A percentile compares a stretch with the other conserved stretches of the same genome.
Evolutionary conservation across 108 stramenopile genomes (phyloP).

Genomic region (Discostella pseudostelligera): DNA sequence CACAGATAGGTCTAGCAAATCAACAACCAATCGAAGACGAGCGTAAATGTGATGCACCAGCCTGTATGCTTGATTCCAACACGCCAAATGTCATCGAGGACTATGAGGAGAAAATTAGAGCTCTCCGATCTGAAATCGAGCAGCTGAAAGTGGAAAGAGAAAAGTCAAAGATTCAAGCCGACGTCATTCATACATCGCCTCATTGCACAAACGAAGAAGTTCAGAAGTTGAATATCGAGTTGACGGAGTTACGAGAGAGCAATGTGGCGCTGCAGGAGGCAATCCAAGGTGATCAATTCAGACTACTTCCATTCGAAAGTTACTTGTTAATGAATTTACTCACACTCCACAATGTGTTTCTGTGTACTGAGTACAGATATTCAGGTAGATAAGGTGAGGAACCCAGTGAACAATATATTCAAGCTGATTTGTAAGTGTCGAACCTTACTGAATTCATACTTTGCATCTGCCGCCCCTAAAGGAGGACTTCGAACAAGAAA

Average conservation of each 20-base stretch:
- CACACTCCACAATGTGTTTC: background rate
- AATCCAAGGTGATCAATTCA: conserved; percentile 17
- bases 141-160: background rate
- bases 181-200: background rate
- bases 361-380: background rate
- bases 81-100: background rate
- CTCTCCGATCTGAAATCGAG: conserved; percentile 19
- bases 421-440: background rate
- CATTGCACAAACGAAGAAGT: background rate
- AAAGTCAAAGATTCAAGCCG: background rate
- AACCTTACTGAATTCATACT: background rate
- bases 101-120: conserved; percentile 20
- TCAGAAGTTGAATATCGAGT: conserved; percentile 13
- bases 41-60: background rate
- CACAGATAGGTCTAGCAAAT: background rate
- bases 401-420: background rate
- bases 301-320: background rate
- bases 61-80: no score
- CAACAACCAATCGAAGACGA: background rate
- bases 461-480: conserved; percentile 7
- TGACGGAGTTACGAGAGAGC: conserved; percentile 10
- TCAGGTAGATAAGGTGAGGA: conserved; percentile 10
- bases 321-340: conserved; percentile 1
- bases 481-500: conserved; percentile 33
- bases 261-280: conserved; percentile 24